These are phyloP conservation scores for Candida anutae DNA, from an alignment of 1,139 yeast species.

Conservation along the genomic window DNA sequence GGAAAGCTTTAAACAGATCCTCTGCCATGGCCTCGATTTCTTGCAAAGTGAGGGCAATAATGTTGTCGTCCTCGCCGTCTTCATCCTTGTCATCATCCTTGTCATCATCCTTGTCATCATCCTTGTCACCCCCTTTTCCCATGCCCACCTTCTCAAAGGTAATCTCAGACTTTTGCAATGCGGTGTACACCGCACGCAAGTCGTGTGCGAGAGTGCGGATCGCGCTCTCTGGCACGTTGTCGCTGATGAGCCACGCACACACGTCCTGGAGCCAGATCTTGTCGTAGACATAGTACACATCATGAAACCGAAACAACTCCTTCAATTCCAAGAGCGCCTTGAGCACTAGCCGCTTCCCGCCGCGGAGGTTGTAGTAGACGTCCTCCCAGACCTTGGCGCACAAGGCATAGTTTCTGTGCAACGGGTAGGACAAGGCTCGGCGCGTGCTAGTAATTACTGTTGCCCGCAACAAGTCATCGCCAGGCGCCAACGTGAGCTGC, in stretches of 20 bases:
- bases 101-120: conserved; percentile 11
- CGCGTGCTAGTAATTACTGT: conserved; percentile 55
- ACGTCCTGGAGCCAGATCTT: conserved; percentile 75
- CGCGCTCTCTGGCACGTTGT: conserved; percentile 39
- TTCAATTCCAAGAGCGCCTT: conserved; percentile 51
- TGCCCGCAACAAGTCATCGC: conserved; percentile 33
- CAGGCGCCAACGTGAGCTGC: conserved; percentile 25
- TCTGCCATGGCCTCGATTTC: conserved; percentile 55
- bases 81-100: conserved; percentile 13
- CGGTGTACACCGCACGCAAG: conserved; percentile 28
- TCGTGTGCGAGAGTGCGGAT: conserved; percentile 64
- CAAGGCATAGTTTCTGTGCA: conserved; percentile 65
- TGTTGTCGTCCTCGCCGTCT: conserved; percentile 27
- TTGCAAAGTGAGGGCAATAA: conserved; percentile 32
- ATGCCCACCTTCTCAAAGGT: conserved; percentile 31
- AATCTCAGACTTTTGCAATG: conserved; percentile 19
- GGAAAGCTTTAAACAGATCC: conserved; percentile 29
- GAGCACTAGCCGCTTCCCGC: conserved; percentile 63
- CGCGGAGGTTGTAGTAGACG: conserved; percentile 54
- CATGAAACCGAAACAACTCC: conserved; percentile 77
- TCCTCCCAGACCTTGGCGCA: conserved; percentile 65
- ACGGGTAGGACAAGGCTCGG: conserved; percentile 71
- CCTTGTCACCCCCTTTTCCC: too few species aligned
- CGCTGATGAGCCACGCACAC: conserved; percentile 68
- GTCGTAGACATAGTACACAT: conserved; percentile 82